Percentiles rank a stretch among this genome's conserved stretches.
Evolutionary conservation across 108 stramenopile species (phyloP).

Genomic region (Pelagomonas calceolata): DNA sequence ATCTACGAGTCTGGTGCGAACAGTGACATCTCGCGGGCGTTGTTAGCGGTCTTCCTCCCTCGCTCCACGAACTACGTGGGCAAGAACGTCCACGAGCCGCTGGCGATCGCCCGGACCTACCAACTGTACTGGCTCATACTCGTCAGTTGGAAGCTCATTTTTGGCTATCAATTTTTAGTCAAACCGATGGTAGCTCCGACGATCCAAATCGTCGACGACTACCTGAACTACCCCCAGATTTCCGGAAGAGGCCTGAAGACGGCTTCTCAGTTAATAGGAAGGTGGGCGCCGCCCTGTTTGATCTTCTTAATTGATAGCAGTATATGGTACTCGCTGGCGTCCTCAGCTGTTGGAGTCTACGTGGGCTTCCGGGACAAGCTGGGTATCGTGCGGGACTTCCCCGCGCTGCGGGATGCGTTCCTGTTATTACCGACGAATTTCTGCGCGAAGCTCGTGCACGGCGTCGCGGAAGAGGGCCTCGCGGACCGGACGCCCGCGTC

Average conservation of each 20-base stretch:
- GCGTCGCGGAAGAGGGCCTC: neutral
- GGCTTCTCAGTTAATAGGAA: constrained; percentile 47
- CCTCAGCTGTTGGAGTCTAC: constrained; percentile 80
- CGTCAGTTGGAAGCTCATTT: constrained; percentile 81
- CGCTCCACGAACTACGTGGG: constrained; percentile 77
- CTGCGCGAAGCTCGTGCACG: neutral
- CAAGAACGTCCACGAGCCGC: constrained; percentile 79
- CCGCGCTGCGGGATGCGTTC: constrained; percentile 24
- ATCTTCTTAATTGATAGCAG: constrained; percentile 91
- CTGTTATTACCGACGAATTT: constrained; percentile 20
- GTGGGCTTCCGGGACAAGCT: constrained; percentile 82
- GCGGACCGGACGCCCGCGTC: neutral
- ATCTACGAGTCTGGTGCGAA: constrained; percentile 68
- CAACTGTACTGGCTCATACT: constrained; percentile 77
- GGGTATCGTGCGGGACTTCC: constrained; percentile 45
- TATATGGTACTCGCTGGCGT: constrained; percentile 92
- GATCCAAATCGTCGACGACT: constrained; percentile 83
- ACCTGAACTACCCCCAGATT: constrained; percentile 79
- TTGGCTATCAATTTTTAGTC: constrained; percentile 85
- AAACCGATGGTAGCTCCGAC: constrained; percentile 84
- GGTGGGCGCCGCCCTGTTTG: constrained; percentile 87
- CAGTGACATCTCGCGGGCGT: constrained; percentile 65
- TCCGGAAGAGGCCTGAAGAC: neutral
- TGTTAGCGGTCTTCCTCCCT: constrained; percentile 76
- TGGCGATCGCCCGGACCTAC: constrained; percentile 60